A percentile compares a stretch with the other conserved stretches of the same genome.
Conservation (phyloP, 2,329 filamentous ascomycete species). For the Xylaria sp. region DNA sequence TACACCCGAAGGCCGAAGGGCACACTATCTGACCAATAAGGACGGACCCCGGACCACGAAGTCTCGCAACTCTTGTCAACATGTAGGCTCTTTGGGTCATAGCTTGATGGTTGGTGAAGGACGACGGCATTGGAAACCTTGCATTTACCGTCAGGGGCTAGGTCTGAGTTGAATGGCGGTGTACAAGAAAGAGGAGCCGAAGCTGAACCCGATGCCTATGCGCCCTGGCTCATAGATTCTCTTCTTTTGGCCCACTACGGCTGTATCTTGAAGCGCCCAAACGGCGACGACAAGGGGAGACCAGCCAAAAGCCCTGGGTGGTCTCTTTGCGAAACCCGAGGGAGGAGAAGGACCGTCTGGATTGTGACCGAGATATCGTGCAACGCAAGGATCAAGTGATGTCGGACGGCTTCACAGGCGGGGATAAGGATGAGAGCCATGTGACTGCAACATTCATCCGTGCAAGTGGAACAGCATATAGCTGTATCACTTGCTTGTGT, state of each 20-base stretch:
- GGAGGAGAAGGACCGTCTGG: conserved; percentile 17
- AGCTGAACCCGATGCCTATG: conserved; percentile 24
- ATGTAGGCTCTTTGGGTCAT: not conserved
- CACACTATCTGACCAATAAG: not conserved
- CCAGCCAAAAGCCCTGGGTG: not conserved
- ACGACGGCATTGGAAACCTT: not conserved
- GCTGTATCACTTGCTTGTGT: conserved; percentile 27
- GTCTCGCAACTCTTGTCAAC: not conserved
- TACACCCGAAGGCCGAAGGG: not conserved
- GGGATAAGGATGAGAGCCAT: conserved; percentile 25
- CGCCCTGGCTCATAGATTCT: conserved; percentile 5
- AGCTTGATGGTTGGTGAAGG: not conserved
- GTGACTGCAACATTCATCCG: conserved; percentile 26
- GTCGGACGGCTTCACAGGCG: conserved; percentile 19
- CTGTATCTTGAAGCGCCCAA: conserved; percentile 12
- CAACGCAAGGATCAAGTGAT: conserved; percentile 29
- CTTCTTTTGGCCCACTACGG: conserved; percentile 15
- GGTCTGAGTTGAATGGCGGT: conserved; percentile 23
- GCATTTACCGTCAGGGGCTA: conserved; percentile 3
- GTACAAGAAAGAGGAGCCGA: conserved; percentile 18
- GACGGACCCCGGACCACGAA: not conserved
- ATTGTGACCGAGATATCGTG: conserved; percentile 25
- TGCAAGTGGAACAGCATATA: conserved; percentile 30
- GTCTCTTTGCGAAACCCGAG: conserved; percentile 8
- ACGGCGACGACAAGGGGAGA: not conserved